Evolutionary conservation across 352 stramenopile genomes (phyloP), one percentile per base, ranked within the genome.

Genomic region (Blastocystis hominis): DNA sequence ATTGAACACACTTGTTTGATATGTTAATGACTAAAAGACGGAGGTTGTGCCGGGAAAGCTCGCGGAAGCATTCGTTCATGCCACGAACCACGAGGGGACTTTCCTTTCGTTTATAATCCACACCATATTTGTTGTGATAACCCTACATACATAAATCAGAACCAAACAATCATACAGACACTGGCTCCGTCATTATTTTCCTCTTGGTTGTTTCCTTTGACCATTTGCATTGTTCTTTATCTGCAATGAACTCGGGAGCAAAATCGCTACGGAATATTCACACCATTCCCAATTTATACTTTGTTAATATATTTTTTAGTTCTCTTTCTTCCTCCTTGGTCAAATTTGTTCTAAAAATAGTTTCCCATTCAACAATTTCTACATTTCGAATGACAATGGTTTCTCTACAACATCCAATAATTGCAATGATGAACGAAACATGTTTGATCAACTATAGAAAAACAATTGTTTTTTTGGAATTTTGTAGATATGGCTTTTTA

Each of bases 11-110:
- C 68, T 56, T 78, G 61, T 38, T 59, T 9, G 30, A 17, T 7
- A 53, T 78, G 44, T 78, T 78, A 13, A 78, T 20, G 30, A 78
- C 17, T 9, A 78, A 30, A 55, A 78, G 46, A 62, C 68, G 68
- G n/a, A 78, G 53, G n/a, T 56, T 54, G 55, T 59, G 15, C 24
- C 44, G 36, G 7, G 44, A 59, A 30, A 78, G 20, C 36, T 54
- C 30, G 42, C 68, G 68, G 24, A 56, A 62, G 5, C 68, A 78
- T 59, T 78, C 68, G 55, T 78, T 78, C 42, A 78, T 30, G 24
- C 68, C 68, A 10, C 36, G 17, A 78, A 78, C 42, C 17, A 38
- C 24, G n/a, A 78, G n/a, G 6, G 68, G 68, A 1, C 10, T 5
- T 61, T n/a, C 68, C 30, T 56, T 78, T 56, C 68, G 68, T 56